A percentile compares a stretch with the other conserved stretches of the same genome.
Evolutionary conservation across 805 yeast species (phyloP).

Genomic region (Ogataea minuta): DNA sequence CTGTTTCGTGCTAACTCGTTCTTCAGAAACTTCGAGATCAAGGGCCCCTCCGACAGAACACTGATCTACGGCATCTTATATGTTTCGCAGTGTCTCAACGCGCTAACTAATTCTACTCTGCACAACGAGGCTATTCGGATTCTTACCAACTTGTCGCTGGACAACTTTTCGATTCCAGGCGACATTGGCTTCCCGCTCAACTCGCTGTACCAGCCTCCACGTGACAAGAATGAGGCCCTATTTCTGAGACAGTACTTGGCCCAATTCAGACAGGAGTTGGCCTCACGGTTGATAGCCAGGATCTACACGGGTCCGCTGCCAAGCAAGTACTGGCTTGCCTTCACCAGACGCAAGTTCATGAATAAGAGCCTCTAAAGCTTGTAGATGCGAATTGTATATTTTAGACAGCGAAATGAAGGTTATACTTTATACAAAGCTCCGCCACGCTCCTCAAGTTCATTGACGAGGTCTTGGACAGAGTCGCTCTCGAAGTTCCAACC

Average conservation of each 20-base stretch:
- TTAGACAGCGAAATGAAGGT: constrained; percentile 6
- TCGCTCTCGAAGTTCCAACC: constrained; percentile 80
- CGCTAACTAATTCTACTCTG: constrained; percentile 48
- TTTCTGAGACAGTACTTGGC: constrained; percentile 76
- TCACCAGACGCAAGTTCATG: constrained; percentile 94
- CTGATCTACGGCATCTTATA: constrained; percentile 91
- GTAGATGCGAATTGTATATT: background rate
- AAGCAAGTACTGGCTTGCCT: constrained; percentile 93
- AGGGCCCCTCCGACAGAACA: constrained; percentile 90
- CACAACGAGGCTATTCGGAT: constrained; percentile 59
- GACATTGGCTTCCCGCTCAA: constrained; percentile 93
- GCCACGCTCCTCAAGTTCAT: constrained; percentile 66
- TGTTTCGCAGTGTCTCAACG: constrained; percentile 78
- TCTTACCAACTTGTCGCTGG: constrained; percentile 84
- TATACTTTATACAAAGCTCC: constrained; percentile 64
- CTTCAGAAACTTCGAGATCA: constrained; percentile 95
- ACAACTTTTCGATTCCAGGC: constrained; percentile 89
- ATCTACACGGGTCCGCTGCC: constrained; percentile 72
- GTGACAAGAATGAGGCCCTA: constrained; percentile 72
- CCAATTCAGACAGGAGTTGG: constrained; percentile 94
- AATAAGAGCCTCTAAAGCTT: constrained; percentile 64
- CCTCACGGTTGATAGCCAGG: constrained; percentile 72
- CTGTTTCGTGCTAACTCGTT: constrained; percentile 94
- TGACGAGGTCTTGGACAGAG: constrained; percentile 61
- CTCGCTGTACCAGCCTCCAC: constrained; percentile 70